Conservation (phyloP, 2,329 filamentous ascomycete genomes). For the Rutstroemia sp. region DNA sequence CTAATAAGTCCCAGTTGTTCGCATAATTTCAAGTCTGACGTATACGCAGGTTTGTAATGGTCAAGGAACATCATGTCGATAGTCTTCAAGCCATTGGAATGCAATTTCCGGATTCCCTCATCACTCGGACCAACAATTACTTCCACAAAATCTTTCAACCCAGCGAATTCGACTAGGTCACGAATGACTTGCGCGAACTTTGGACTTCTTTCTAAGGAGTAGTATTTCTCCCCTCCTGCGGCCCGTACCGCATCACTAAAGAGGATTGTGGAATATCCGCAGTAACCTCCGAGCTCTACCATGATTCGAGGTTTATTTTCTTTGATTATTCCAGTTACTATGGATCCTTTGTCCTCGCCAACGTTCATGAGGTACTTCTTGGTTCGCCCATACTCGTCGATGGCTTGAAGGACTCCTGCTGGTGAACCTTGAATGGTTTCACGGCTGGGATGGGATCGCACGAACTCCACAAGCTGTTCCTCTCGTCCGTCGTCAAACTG, state of each 20-base stretch:
- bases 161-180: conserved; percentile 65
- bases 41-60: conserved; percentile 72
- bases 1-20: conserved; percentile 61
- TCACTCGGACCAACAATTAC: conserved; percentile 65
- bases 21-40: conserved; percentile 66
- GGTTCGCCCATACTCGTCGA: conserved; percentile 61
- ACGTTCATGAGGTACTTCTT: conserved; percentile 76
- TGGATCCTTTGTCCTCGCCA: conserved; percentile 64
- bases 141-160: conserved; percentile 61
- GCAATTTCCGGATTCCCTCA: conserved; percentile 54
- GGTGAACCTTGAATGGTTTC: conserved; percentile 59
- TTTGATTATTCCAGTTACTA: conserved; percentile 61
- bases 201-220: conserved; percentile 65
- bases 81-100: conserved; percentile 23
- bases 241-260: conserved; percentile 61
- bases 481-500: conserved; percentile 66
- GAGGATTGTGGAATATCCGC: conserved; percentile 74
- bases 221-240: conserved; percentile 58
- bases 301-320: conserved; percentile 59
- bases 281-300: conserved; percentile 75
- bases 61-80: conserved; percentile 54
- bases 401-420: conserved; percentile 54
- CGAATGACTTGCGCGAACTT: conserved; percentile 65
- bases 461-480: conserved; percentile 62
- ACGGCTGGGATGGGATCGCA: conserved; percentile 55